Evolutionary conservation across 2,329 filamentous ascomycete species (phyloP).

Genomic region (Fusarium sp.): DNA sequence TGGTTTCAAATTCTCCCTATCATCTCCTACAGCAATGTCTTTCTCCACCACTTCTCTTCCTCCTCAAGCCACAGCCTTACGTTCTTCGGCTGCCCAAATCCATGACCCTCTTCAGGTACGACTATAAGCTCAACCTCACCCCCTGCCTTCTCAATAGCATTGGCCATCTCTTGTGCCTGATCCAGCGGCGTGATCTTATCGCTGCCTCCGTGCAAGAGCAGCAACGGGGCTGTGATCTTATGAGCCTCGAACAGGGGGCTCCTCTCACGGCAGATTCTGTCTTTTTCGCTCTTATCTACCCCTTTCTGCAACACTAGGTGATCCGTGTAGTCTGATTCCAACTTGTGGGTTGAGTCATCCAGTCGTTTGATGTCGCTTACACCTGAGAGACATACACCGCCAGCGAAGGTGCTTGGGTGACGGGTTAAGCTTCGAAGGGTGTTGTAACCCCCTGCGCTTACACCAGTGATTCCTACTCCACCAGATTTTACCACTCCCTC

Average conservation of each 20-base stretch:
- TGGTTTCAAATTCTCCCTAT: not conserved
- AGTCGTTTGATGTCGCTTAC: slow-evolving; percentile 61
- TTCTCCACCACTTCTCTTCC: slow-evolving; percentile 59
- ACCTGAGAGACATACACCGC: slow-evolving; percentile 60
- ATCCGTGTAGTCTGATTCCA: slow-evolving; percentile 63
- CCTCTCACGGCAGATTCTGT: slow-evolving; percentile 54
- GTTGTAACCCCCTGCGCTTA: slow-evolving; percentile 63
- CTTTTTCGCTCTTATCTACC: slow-evolving; percentile 50
- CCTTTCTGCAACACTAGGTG: slow-evolving; percentile 52
- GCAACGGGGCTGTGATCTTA: slow-evolving; percentile 59
- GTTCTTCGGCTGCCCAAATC: slow-evolving; percentile 54
- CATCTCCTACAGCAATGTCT: slow-evolving; percentile 45
- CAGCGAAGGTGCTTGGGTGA: slow-evolving; percentile 58
- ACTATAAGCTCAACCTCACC: slow-evolving; percentile 58
- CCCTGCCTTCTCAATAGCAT: slow-evolving; percentile 52
- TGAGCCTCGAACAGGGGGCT: slow-evolving; percentile 60
- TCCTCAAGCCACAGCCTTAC: slow-evolving; percentile 52
- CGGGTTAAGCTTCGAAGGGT: slow-evolving; percentile 59
- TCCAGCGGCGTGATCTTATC: slow-evolving; percentile 68
- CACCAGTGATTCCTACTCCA: slow-evolving; percentile 59
- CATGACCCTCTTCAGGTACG: slow-evolving; percentile 61
- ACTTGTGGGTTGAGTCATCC: slow-evolving; percentile 61
- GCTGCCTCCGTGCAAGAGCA: slow-evolving; percentile 64
- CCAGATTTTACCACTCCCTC: slow-evolving; percentile 49
- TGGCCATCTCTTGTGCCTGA: slow-evolving; percentile 63